Conservation (phyloP, 164 flowering plant genomes). For the Nymphaea thermarum region DNA sequence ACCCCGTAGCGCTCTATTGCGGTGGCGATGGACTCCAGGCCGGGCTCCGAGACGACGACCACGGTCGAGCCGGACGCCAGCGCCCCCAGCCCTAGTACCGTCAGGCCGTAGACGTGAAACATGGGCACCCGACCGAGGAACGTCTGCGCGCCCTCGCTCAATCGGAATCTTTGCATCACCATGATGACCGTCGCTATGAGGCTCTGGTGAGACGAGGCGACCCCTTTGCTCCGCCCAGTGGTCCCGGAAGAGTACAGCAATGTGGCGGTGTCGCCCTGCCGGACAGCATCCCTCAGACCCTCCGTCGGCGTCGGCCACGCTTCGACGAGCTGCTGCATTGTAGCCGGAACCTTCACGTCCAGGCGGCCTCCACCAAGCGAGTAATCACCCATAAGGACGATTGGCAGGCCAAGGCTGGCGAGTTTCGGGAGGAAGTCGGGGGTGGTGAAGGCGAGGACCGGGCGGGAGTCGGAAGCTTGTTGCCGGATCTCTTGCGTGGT, state of each 20-base stretch:
- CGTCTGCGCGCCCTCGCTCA: constrained; percentile 16
- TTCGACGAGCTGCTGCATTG: background rate
- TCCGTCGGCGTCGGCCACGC: constrained; percentile 23
- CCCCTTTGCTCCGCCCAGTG: constrained; percentile 89
- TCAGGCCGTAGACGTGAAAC: constrained; percentile 83
- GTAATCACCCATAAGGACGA: constrained; percentile 36
- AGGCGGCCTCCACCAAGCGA: background rate
- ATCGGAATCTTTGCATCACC: constrained; percentile 12
- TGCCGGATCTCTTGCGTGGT: constrained; percentile 52
- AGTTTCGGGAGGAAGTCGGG: constrained; percentile 43
- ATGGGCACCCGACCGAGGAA: constrained; percentile 67
- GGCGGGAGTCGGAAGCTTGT: constrained; percentile 56
- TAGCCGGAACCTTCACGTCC: constrained; percentile 20
- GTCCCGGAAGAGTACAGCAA: constrained; percentile 90
- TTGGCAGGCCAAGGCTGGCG: constrained; percentile 27
- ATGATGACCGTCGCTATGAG: constrained; percentile 59
- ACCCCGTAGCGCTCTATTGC: constrained; percentile 21
- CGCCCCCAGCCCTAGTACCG: constrained; percentile 21
- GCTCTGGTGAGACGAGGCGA: constrained; percentile 57
- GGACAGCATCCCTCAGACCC: constrained; percentile 25
- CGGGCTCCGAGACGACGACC: constrained; percentile 26
- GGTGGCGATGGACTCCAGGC: constrained; percentile 22
- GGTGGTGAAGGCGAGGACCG: constrained; percentile 63
- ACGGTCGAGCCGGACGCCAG: constrained; percentile 29
- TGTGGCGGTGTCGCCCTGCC: constrained; percentile 69